These are phyloP conservation scores for Ascochyta fabae DNA, from an alignment of 2,329 filamentous ascomycete species.

Conservation along the genomic window DNA sequence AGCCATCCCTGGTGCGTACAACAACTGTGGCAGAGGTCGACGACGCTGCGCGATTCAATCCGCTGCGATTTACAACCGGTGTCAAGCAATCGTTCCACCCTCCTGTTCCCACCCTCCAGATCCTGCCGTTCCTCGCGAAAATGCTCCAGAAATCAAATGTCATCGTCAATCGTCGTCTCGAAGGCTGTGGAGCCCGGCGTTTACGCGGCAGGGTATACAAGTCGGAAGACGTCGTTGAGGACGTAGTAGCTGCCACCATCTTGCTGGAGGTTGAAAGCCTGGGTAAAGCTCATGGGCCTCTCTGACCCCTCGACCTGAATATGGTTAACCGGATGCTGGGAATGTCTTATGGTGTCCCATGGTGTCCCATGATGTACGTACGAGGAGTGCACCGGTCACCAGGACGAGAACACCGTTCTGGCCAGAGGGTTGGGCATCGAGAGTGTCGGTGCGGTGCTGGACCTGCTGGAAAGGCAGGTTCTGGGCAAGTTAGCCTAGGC, in stretches of 20 bases:
- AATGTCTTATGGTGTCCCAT: too few relatives aligned
- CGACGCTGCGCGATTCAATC: slow-evolving; percentile 6
- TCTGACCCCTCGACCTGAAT: slow-evolving; percentile 79
- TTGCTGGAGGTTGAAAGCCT: slow-evolving; percentile 83
- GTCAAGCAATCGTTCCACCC: slow-evolving; percentile 15
- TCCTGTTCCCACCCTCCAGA: slow-evolving; percentile 5
- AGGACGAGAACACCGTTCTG: slow-evolving; percentile 78
- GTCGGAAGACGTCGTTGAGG: slow-evolving; percentile 93
- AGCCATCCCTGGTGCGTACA: neutral
- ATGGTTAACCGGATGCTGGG: slow-evolving; percentile 17
- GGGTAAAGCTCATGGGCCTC: slow-evolving; percentile 88
- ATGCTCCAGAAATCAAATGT: slow-evolving; percentile 21
- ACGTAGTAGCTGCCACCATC: slow-evolving; percentile 78
- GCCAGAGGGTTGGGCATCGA: slow-evolving; percentile 81
- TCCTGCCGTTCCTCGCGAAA: slow-evolving; percentile 21
- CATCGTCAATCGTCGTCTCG: slow-evolving; percentile 15
- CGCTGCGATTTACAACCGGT: neutral
- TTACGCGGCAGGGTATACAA: slow-evolving; percentile 68
- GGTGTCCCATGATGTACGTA: slow-evolving; percentile 53
- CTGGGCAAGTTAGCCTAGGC: slow-evolving; percentile 56
- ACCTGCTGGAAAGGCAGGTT: slow-evolving; percentile 81
- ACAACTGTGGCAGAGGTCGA: neutral
- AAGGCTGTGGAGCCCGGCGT: slow-evolving; percentile 5
- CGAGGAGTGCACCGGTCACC: slow-evolving; percentile 84
- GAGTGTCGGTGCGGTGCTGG: slow-evolving; percentile 75